These are phyloP conservation scores for Candida hispaniensis DNA, from an alignment of 805 yeast species.

Conservation along the genomic window DNA sequence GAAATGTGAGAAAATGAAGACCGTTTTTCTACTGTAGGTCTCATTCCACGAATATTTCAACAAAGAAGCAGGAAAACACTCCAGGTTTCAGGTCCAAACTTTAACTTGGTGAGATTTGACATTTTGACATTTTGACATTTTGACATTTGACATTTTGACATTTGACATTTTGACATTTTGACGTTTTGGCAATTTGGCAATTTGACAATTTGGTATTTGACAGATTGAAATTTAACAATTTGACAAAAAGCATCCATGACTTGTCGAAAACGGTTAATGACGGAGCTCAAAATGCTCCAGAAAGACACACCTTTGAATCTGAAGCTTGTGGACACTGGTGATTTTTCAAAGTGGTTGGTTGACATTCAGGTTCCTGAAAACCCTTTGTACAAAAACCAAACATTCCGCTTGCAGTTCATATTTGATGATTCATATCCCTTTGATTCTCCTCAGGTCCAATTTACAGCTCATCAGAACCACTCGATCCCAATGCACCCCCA, in stretches of 20 bases:
- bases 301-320: conserved; percentile 24
- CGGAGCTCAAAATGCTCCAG: conserved; percentile 17
- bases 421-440: conserved; percentile 45
- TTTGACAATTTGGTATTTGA: no score
- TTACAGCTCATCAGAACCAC: conserved; percentile 28
- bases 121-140: no score
- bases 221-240: no score
- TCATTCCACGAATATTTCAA: no score
- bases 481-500: conserved; percentile 64
- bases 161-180: no score
- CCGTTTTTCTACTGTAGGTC: conserved; percentile 24
- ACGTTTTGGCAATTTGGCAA: no score
- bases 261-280: conserved; percentile 16
- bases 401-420: conserved; percentile 36
- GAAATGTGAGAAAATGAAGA: conserved; percentile 25
- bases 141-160: no score
- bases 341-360: conserved; percentile 29
- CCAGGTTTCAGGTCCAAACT: no score
- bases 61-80: no score
- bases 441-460: conserved; percentile 46
- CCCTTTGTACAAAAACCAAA: conserved; percentile 31
- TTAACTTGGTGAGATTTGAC: no score
- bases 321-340: conserved; percentile 28
- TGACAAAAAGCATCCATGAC: no score
- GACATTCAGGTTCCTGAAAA: conserved; percentile 32